Evolutionary conservation across 2,329 filamentous ascomycete species (phyloP).

Genomic region (Paramyrothecium roridum): DNA sequence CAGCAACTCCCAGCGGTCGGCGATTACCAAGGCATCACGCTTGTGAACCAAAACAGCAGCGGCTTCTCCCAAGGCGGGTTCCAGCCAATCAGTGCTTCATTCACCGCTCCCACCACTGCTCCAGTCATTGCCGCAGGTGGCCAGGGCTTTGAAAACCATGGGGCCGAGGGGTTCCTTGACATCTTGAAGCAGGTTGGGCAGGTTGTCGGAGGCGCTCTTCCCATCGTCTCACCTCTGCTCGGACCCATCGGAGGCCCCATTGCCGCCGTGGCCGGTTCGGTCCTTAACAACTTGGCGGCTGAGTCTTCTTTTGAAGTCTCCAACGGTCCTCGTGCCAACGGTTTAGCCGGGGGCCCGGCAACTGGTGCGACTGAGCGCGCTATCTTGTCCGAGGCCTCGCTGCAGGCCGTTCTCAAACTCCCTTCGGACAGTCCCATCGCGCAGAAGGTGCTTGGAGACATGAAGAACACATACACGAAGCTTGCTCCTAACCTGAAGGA

Average conservation of each 20-base stretch:
- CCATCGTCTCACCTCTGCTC: slow-evolving; percentile 6
- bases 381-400: slow-evolving; percentile 14
- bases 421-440: not conserved
- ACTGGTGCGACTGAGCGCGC: slow-evolving; percentile 13
- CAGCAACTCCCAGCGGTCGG: not conserved
- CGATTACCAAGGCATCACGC: not conserved
- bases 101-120: too few relatives aligned
- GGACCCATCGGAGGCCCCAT: slow-evolving; percentile 7
- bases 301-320: not conserved
- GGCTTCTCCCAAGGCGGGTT: not conserved
- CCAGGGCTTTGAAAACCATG: not conserved
- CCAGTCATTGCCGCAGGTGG: too few relatives aligned
- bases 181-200: slow-evolving; percentile 11
- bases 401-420: slow-evolving; percentile 12
- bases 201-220: slow-evolving; percentile 3
- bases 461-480: slow-evolving; percentile 6
- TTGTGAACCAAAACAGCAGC: not conserved
- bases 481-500: slow-evolving; percentile 5
- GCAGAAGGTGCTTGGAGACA: slow-evolving; percentile 7
- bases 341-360: not conserved
- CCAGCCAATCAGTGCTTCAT: not conserved
- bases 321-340: not conserved
- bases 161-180: slow-evolving; percentile 16
- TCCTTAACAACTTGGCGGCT: slow-evolving; percentile 4
- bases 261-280: slow-evolving; percentile 5